These are phyloP conservation scores for Polygonum maritimum DNA, from an alignment of 148 eudicot genomes.

Conservation along the genomic window DNA sequence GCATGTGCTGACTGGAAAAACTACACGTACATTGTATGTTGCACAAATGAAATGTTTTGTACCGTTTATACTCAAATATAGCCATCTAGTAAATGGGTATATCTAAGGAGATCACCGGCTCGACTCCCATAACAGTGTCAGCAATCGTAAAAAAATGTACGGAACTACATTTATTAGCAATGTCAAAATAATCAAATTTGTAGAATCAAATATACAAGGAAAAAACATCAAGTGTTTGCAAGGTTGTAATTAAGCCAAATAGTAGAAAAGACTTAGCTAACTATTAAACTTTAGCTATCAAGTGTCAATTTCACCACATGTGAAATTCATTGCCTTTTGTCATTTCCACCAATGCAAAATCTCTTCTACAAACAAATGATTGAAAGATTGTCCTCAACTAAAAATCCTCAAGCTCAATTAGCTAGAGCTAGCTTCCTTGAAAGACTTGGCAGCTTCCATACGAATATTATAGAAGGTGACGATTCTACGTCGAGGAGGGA, in stretches of 20 bases:
- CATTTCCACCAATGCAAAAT: background rate
- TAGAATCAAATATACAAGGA: background rate
- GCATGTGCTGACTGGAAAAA: no score
- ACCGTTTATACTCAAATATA: background rate
- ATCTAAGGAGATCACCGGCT: no score
- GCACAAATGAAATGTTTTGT: background rate
- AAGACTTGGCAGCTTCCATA: conserved; percentile 8
- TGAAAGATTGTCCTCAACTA: background rate
- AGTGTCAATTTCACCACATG: background rate
- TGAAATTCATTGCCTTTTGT: background rate
- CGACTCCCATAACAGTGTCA: no score
- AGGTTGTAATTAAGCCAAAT: background rate
- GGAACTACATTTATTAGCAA: background rate
- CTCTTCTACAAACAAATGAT: background rate
- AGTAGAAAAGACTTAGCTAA: background rate
- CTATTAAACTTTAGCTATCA: background rate
- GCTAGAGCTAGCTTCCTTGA: background rate
- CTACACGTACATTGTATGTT: no score
- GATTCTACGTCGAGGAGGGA: background rate
- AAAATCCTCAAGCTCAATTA: background rate
- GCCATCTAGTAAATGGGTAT: background rate
- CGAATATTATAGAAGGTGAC: conserved; percentile 7
- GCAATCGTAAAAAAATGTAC: no score
- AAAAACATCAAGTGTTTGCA: background rate
- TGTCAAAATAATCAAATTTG: background rate